Evolutionary conservation across 2,329 filamentous ascomycete genomes (phyloP).

Genomic region (Arthrobotrys megalospora): DNA sequence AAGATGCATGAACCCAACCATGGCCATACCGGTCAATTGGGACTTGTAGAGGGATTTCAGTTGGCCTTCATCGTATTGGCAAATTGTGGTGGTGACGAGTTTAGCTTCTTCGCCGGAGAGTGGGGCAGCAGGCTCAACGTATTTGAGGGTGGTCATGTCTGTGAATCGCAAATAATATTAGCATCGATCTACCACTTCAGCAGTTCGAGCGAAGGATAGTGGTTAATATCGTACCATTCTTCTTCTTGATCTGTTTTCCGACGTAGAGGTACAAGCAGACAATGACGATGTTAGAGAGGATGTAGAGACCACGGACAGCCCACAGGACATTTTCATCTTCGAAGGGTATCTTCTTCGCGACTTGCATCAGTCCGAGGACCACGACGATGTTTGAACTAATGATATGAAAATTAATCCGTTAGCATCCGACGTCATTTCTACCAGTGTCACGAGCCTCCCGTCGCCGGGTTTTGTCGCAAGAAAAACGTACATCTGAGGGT

Average conservation of each 20-base stretch:
- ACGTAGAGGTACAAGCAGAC: constrained; percentile 87
- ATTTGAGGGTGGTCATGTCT: constrained; percentile 98
- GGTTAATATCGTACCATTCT: constrained; percentile 81
- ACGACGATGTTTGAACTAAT: constrained; percentile 89
- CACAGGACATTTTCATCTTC: constrained; percentile 83
- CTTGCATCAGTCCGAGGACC: constrained; percentile 98
- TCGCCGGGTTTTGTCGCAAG: neutral
- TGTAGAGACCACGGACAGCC: constrained; percentile 76
- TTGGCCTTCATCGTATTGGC: constrained; percentile 92
- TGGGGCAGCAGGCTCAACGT: constrained; percentile 95
- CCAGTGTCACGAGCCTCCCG: constrained; percentile 10
- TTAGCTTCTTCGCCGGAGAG: constrained; percentile 95
- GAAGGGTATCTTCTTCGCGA: constrained; percentile 94
- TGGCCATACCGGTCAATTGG: constrained; percentile 94
- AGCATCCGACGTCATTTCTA: constrained; percentile 14
- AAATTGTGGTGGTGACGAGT: constrained; percentile 94
- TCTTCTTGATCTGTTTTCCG: constrained; percentile 88
- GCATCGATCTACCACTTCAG: neutral
- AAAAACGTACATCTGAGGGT: constrained; percentile 56
- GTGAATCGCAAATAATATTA: constrained; percentile 39
- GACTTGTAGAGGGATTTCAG: constrained; percentile 87
- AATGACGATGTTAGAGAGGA: constrained; percentile 86
- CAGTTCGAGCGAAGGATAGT: neutral
- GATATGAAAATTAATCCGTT: constrained; percentile 32
- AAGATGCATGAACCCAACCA: constrained; percentile 99